These are phyloP conservation scores for Urtica urens DNA, from an alignment of 306 rosid species.

Conservation along the genomic window DNA sequence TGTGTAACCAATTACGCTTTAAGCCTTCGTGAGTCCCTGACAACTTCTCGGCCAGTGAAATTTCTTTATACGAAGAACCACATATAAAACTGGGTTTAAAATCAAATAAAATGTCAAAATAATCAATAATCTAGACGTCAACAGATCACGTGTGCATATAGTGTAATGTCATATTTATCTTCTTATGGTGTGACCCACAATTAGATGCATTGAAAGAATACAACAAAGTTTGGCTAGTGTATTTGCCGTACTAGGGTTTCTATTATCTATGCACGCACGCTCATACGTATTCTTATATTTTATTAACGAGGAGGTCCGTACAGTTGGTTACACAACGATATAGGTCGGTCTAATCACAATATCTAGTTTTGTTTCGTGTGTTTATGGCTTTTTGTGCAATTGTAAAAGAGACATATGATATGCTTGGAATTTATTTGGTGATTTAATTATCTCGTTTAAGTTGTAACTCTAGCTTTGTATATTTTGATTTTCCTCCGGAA, in stretches of 20 bases:
- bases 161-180: neutral
- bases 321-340: constrained; percentile 16
- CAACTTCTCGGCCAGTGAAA: no score
- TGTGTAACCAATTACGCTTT: no score
- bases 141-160: neutral
- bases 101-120: neutral
- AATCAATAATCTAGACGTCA: no score
- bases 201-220: neutral
- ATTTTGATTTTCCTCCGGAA: constrained; percentile 30
- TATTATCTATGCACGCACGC: neutral
- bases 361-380: neutral
- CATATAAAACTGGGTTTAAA: no score
- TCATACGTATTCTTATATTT: constrained; percentile 2
- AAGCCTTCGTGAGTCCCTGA: no score
- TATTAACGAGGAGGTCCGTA: constrained; percentile 29
- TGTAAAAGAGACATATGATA: neutral
- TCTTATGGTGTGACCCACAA: constrained; percentile 5
- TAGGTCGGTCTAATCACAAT: constrained; percentile 29
- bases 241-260: constrained; percentile 3
- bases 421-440: neutral
- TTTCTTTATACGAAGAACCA: no score
- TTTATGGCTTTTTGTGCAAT: neutral
- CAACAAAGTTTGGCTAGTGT: neutral
- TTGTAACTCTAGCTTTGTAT: constrained; percentile 26
- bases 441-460: constrained; percentile 15